Conservation (phyloP, 495 filamentous ascomycete genomes). For the Mycothermus thermophilus region DNA sequence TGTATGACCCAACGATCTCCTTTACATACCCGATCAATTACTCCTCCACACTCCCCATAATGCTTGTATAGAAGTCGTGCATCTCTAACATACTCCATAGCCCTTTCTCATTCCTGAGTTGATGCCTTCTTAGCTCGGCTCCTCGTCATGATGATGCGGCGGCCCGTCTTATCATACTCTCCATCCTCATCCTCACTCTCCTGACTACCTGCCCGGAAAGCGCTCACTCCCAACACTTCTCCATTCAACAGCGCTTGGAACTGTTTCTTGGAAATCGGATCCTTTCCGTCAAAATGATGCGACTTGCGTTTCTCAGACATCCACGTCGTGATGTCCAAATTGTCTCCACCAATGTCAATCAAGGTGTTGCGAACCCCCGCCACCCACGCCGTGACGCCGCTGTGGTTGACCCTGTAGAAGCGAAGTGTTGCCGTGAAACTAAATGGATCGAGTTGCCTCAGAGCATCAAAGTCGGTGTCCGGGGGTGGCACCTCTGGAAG, state of each 20-base stretch:
- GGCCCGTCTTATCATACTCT: too few relatives aligned
- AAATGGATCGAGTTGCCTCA: slow-evolving; percentile 10
- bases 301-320: slow-evolving; percentile 16
- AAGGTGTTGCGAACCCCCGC: neutral
- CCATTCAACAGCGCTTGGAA: slow-evolving; percentile 20
- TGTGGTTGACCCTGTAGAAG: slow-evolving; percentile 4
- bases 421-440: slow-evolving; percentile 7
- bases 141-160: too few relatives aligned
- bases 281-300: slow-evolving; percentile 14
- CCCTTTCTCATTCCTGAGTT: too few relatives aligned
- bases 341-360: slow-evolving; percentile 21
- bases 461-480: slow-evolving; percentile 5
- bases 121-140: too few relatives aligned
- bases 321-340: slow-evolving; percentile 25
- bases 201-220: too few relatives aligned
- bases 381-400: slow-evolving; percentile 4
- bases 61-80: too few relatives aligned
- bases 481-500: slow-evolving; percentile 12
- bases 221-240: too few relatives aligned
- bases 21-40: too few relatives aligned
- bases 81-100: too few relatives aligned
- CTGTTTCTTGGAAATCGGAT: slow-evolving; percentile 17
- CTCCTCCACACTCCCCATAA: too few relatives aligned
- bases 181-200: too few relatives aligned
- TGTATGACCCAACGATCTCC: too few relatives aligned